These are phyloP conservation scores for Xylaria sp. DNA, from an alignment of 2,329 filamentous ascomycete species.

Conservation along the genomic window DNA sequence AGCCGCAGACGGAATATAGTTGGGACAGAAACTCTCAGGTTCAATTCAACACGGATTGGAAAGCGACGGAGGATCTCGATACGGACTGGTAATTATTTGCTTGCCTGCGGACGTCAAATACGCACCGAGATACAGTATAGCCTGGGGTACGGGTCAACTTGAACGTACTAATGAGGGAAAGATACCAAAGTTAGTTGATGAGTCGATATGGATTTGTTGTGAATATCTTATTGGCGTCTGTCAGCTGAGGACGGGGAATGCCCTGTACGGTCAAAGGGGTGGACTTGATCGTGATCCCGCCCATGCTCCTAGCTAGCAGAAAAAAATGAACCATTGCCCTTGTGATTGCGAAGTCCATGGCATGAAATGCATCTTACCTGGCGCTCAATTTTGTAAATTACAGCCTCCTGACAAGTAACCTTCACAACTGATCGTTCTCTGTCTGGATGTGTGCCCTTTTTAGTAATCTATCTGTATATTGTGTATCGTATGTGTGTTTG, in stretches of 20 bases:
- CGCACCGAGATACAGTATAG: conserved; percentile 42
- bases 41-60: background rate
- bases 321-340: conserved; percentile 36
- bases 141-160: conserved; percentile 64
- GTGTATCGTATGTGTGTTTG: background rate
- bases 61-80: background rate
- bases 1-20: background rate
- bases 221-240: conserved; percentile 39
- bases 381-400: background rate
- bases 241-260: conserved; percentile 81
- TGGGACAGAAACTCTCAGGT: conserved; percentile 3
- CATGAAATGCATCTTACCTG: background rate
- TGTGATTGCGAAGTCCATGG: conserved; percentile 2
- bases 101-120: conserved; percentile 36
- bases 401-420: background rate
- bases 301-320: conserved; percentile 43
- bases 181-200: conserved; percentile 75
- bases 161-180: conserved; percentile 99
- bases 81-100: conserved; percentile 39
- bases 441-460: background rate
- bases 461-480: background rate
- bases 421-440: background rate
- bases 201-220: conserved; percentile 41
- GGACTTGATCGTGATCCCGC: conserved; percentile 89
- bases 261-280: conserved; percentile 90